Evolutionary conservation across 768 basidiomycete species (phyloP).

Genomic region (Panellus pusillus): DNA sequence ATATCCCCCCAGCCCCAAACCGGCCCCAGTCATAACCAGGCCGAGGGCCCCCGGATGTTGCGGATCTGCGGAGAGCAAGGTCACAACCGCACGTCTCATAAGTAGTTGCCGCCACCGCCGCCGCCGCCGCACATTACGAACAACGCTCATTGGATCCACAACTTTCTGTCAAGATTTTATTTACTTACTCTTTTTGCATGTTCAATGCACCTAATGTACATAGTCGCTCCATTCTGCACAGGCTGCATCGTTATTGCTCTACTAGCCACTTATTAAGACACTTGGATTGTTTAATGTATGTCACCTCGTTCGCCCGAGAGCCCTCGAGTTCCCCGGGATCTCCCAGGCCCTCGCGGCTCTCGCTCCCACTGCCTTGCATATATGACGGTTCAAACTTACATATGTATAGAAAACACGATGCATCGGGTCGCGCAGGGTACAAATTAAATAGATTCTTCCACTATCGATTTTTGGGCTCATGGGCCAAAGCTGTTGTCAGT

Average conservation of each 20-base stretch:
- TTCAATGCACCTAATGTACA: too few relatives aligned
- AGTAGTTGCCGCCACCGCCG: background rate
- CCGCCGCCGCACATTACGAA: background rate
- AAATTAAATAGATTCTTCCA: constrained; percentile 17
- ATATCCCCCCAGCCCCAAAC: constrained; percentile 13
- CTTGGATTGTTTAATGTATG: too few relatives aligned
- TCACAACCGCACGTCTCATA: constrained; percentile 19
- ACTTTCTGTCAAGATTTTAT: too few relatives aligned
- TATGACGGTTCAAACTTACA: background rate
- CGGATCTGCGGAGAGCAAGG: constrained; percentile 16
- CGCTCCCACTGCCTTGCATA: background rate
- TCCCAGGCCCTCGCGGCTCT: too few relatives aligned
- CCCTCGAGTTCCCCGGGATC: too few relatives aligned
- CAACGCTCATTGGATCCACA: too few relatives aligned
- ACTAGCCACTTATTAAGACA: too few relatives aligned
- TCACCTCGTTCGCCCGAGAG: too few relatives aligned
- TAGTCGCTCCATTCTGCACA: too few relatives aligned
- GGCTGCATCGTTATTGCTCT: too few relatives aligned
- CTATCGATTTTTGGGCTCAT: constrained; percentile 16
- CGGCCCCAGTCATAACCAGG: constrained; percentile 5
- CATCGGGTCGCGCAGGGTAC: background rate
- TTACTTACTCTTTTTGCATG: too few relatives aligned
- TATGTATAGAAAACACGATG: background rate
- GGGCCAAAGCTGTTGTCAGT: too few relatives aligned
- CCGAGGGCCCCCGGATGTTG: constrained; percentile 20